Evolutionary conservation across 1,139 yeast genomes (phyloP), one percentile per base, ranked within the genome.

Genomic region (Fermentozyma sake): DNA sequence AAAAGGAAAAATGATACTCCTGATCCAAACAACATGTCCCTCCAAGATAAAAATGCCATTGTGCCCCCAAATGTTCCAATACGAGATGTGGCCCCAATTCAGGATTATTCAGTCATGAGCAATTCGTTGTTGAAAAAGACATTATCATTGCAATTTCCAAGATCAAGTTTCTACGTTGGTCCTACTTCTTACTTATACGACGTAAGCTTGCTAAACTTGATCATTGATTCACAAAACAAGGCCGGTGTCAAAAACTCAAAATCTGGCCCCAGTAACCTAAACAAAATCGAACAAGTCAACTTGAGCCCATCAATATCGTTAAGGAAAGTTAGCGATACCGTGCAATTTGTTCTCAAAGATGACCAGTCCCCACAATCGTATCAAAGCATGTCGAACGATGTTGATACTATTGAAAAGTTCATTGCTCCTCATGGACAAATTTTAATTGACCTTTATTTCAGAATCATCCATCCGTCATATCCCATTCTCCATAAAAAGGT

Each of bases 371-470:
- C 78, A 26, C 74, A 72, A 33, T 59, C 78, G 10, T 79, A 76
- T 42, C 68, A 71, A 41, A 62, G 68, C 19, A 77, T 83, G 58
- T 81, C 81, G 25, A 68, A 71, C 38, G 83, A 76, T 38, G 79
- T 80, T 5, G 89, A 82, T 44, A 62, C 77, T 14, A 81, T 82
- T 14, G 93, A 82, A 46, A 68, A 72, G 42, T 67, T 80, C 37
- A 77, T 82, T 20, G 79, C 84, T 11, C 93, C 93, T 1, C 84
- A 80, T 52, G 93, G 93, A 1, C 82, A 76, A 41, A 70, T 74
- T 7, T 58, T 82, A 30, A 76, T 82, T 22, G 83, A 81, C 42
- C 62, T 81, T 15, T 82, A 81, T 44, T 82, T 82, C 50, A 63
- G 82, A 37, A 71, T 79, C n/a, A 72, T 82, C 13, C 93, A 82